Evolutionary conservation across 1,284 basidiomycete genomes (phyloP).

Genomic region (Naganishia cerealis): DNA sequence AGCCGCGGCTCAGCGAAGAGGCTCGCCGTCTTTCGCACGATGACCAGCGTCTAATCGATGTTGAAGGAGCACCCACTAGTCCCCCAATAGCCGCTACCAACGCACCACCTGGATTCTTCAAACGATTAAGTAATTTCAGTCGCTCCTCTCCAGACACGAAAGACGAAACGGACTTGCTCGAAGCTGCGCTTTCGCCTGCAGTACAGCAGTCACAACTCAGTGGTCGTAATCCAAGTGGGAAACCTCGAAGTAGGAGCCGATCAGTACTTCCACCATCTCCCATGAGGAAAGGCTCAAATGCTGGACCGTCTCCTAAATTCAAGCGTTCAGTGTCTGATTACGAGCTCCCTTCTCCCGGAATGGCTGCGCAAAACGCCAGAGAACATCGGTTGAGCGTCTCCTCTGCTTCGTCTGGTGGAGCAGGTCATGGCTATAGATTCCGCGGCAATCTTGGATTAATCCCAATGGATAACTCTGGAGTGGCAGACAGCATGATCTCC

Average conservation of each 20-base stretch:
- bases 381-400: conserved; percentile 49
- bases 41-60: background rate
- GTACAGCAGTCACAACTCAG: conserved; percentile 21
- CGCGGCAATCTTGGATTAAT: conserved; percentile 35
- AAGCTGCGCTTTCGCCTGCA: conserved; percentile 44
- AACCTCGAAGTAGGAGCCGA: conserved; percentile 20
- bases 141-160: conserved; percentile 19
- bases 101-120: conserved; percentile 19
- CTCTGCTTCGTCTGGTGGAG: conserved; percentile 42
- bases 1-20: background rate
- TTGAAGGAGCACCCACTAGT: background rate
- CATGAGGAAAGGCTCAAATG: conserved; percentile 21
- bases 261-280: conserved; percentile 5
- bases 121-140: background rate
- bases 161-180: conserved; percentile 49
- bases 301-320: conserved; percentile 17
- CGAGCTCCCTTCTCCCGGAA: conserved; percentile 20
- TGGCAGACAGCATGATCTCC: conserved; percentile 33
- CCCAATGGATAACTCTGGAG: conserved; percentile 30
- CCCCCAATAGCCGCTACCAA: background rate
- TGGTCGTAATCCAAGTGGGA: conserved; percentile 16
- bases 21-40: conserved; percentile 18
- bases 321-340: conserved; percentile 25
- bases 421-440: conserved; percentile 10
- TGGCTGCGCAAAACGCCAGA: conserved; percentile 5